These are phyloP conservation scores for Cladosporium velox DNA, from an alignment of 2,329 filamentous ascomycete species.

Conservation along the genomic window DNA sequence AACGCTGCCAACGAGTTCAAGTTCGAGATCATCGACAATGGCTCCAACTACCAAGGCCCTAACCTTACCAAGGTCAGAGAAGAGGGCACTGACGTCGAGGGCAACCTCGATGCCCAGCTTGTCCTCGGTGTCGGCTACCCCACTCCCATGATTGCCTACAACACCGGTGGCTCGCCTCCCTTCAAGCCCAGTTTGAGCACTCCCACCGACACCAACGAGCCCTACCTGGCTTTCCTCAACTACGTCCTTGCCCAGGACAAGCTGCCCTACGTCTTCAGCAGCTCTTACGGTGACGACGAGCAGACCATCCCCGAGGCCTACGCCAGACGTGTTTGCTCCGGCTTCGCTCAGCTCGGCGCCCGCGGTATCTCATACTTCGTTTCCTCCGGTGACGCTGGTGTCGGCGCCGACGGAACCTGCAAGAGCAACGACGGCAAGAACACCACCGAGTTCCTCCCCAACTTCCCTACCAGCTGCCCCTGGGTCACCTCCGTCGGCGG, in stretches of 20 bases:
- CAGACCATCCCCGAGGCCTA: conserved; percentile 64
- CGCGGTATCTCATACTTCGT: conserved; percentile 68
- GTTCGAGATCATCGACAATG: conserved; percentile 59
- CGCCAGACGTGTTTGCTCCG: conserved; percentile 61
- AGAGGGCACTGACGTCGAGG: conserved; percentile 51
- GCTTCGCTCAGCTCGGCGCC: conserved; percentile 65
- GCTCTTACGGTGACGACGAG: conserved; percentile 69
- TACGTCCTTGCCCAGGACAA: conserved; percentile 57
- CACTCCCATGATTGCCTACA: conserved; percentile 59
- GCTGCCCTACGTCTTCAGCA: conserved; percentile 64
- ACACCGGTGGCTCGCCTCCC: conserved; percentile 59
- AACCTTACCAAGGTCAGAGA: conserved; percentile 30
- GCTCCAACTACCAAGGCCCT: conserved; percentile 49
- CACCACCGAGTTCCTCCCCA: conserved; percentile 46
- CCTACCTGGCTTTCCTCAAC: conserved; percentile 65
- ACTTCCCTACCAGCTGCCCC: conserved; percentile 50
- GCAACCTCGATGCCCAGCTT: conserved; percentile 66
- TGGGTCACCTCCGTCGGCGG: conserved; percentile 53
- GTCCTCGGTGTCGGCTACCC: conserved; percentile 58
- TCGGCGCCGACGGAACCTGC: conserved; percentile 52
- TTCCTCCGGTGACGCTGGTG: conserved; percentile 62
- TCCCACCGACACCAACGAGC: conserved; percentile 63
- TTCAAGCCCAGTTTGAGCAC: conserved; percentile 52
- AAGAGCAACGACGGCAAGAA: conserved; percentile 50
- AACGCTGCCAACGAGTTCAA: conserved; percentile 57